Evolutionary conservation across 2,329 filamentous ascomycete genomes (phyloP), one percentile per base, ranked within the genome.

Genomic region (Alternaria sp.): DNA sequence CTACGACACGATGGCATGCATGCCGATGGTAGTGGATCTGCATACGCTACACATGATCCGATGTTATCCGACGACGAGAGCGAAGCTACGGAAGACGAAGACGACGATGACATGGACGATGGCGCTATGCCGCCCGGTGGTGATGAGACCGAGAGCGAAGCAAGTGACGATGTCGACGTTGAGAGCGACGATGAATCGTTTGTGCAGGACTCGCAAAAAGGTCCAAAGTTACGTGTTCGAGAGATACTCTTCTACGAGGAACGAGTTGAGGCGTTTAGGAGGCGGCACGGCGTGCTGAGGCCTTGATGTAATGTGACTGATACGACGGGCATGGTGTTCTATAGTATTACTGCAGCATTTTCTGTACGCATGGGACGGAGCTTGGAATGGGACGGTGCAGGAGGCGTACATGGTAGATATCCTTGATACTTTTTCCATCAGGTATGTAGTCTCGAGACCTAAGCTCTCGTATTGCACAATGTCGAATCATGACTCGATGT

Each of bases 191-290:
- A 84, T 41, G 86, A 87, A 65, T 85, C 84, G 5, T 84, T 84
- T 51, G 75, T 82, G 67, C 84, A 85, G 37, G 85, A 85, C 20
- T 80, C 83, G 15, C 78, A 82, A 43, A 80, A 77, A 82, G 85
- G 71, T 6, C 76, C 80, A 28, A 85, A 85, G 66, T 84, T 94
- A 63, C 85, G 88, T 58, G 82, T 95, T 68, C 84, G 91, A 65
- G 92, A 95, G 82, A 95, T 96, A 67, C 79, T 94, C 66, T 95
- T 93, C 79, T 94, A 93, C 73, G 92, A 95, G 76, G 92, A 95
- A 76, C 92, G 93, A 79, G 75, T 79, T 5, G 89, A 90, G 26
- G 90, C 95, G 61, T 95, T 95, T 81, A 92, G 90, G 78, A 90
- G 91, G 30, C 86, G 92, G 64, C 89, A 92, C 79, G 75, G 76